Base-by-base conservation (phyloP, 192 early-diverging fungal genomes). In the Backusella tuberculispora region DNA sequence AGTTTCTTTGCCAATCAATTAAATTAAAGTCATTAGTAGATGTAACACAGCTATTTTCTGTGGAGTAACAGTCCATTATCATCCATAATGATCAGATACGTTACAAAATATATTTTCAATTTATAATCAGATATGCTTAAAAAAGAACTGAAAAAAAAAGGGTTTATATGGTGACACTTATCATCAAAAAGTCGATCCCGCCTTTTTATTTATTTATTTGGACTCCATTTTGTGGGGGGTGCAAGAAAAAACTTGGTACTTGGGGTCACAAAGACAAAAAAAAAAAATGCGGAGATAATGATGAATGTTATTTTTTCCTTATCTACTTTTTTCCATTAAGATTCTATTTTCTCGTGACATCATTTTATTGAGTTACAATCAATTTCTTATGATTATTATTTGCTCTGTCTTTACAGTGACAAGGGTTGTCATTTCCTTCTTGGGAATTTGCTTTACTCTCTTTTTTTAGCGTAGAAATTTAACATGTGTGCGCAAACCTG, bases 381-480 rank as follows among this genome's bases (percentile, higher is more conserved):
- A 10, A 19, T 19, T 19, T 19, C 37, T 38, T 66, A 6, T 53
- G 5, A 6, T 53, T 21, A 17, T 66, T 66, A 15, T 38, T 40
- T 43, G 65, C 15, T 41, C 37, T 38, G 17, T 66, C 63, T 38
- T 38, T 48, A 10, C 38, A 14, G 65, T 38, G 65, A 66, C 65
- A 66, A 66, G 65, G 65, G 65, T 38, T 40, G n/a, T n/a, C 34
- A 66, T 41, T 66, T 66, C 34, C 38, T 66, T 40, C 38, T 66
- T 37, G 34, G 34, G 38, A 38, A 41, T 9, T 19, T 17, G 41
- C n/a, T 37, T 66, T 10, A 9, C 38, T 38, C 6, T 65, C 9
- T 29, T 70, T 42, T 64, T 66, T 66, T 66, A 34, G 64, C 14
- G 64, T 34, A 34, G 29, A 34, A 34, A 34, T 37, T 10, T 21